Percentiles rank a stretch among this genome's conserved stretches.
phyloP scores from a whole-genome alignment of 306 rosid species.

The Alnus glutinosa region DNA sequence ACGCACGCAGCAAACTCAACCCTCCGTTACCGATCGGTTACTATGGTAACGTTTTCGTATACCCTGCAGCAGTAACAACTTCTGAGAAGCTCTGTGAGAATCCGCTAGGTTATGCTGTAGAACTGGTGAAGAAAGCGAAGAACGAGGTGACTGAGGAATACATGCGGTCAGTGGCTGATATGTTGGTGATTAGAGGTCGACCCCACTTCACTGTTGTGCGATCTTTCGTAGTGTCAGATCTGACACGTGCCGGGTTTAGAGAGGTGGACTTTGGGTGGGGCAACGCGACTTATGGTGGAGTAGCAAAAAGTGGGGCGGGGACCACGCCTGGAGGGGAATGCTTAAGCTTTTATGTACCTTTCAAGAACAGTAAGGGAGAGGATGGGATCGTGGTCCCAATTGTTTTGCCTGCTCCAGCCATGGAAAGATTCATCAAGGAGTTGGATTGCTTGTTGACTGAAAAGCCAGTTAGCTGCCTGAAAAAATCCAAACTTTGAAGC shows the following conservation, averaged over 20 bases:
- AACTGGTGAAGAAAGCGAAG: conserved; percentile 50
- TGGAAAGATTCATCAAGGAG: conserved; percentile 44
- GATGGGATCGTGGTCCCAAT: conserved; percentile 48
- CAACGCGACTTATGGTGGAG: conserved; percentile 48
- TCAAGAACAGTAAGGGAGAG: conserved; percentile 33
- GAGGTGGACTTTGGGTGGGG: conserved; percentile 72
- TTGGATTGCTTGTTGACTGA: conserved; percentile 24
- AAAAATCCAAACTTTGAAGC: neutral
- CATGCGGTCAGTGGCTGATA: conserved; percentile 53
- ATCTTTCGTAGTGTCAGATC: conserved; percentile 46
- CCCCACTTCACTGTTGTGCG: conserved; percentile 48
- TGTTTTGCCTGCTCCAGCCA: conserved; percentile 45
- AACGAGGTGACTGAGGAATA: conserved; percentile 50
- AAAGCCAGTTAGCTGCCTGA: neutral
- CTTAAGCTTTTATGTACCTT: conserved; percentile 39
- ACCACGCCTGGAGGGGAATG: conserved; percentile 42
- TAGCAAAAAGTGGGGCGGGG: conserved; percentile 47
- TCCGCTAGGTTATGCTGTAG: conserved; percentile 51
- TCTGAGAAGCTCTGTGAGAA: conserved; percentile 42
- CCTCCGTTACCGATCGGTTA: conserved; percentile 54
- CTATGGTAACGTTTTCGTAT: conserved; percentile 58
- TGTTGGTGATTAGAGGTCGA: conserved; percentile 42
- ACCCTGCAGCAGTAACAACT: conserved; percentile 41
- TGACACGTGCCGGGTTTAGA: conserved; percentile 47
- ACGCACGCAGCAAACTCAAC: conserved; percentile 41